Conservation (phyloP, 441 rosid genomes). For the Eutrema salsugineum region DNA sequence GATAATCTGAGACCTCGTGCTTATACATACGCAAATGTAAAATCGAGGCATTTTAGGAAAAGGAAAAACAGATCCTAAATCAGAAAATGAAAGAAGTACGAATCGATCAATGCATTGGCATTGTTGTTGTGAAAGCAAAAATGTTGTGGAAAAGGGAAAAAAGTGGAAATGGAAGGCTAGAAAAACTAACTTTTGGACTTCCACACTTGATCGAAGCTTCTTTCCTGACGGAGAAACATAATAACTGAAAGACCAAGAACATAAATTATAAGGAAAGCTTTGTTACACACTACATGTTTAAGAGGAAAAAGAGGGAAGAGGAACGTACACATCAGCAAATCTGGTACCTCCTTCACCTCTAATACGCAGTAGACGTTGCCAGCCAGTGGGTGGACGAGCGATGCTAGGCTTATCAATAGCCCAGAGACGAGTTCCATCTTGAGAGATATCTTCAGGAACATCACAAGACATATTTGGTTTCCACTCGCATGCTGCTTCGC, state of each 20-base stretch:
- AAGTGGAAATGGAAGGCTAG: background rate
- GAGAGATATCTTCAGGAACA: conserved; percentile 78
- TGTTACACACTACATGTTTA: background rate
- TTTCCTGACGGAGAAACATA: conserved; percentile 86
- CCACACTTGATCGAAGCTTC: conserved; percentile 84
- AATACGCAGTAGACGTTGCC: conserved; percentile 80
- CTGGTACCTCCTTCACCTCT: conserved; percentile 85
- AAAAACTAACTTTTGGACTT: conserved; percentile 68
- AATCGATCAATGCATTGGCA: background rate
- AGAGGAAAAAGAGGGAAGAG: background rate
- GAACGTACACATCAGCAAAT: conserved; percentile 91
- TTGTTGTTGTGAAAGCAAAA: background rate
- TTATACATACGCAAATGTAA: background rate
- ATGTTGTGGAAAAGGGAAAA: background rate
- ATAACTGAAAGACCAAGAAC: conserved; percentile 50
- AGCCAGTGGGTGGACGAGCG: conserved; percentile 85
- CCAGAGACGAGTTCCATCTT: conserved; percentile 91
- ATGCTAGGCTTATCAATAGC: conserved; percentile 94
- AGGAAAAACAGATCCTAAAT: background rate
- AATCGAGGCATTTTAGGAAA: background rate
- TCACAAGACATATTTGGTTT: conserved; percentile 76
- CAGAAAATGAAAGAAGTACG: background rate
- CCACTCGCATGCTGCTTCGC: conserved; percentile 73
- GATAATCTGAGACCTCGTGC: background rate
- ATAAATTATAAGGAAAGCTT: background rate